Base-by-base conservation (phyloP, 352 stramenopile species). In the Phytophthora ramorum region DNA sequence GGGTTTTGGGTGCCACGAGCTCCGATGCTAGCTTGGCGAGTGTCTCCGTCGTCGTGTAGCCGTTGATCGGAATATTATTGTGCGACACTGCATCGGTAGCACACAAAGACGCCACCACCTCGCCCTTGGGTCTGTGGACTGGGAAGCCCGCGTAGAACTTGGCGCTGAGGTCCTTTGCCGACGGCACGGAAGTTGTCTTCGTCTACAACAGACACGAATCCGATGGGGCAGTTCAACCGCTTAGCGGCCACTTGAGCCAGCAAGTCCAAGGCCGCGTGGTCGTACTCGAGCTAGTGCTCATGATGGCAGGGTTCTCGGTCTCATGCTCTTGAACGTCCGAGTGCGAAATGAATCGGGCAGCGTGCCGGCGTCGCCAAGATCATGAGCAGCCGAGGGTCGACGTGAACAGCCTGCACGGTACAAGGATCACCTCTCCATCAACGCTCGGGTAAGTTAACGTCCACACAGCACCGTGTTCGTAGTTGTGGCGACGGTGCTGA, bases 111-210 rank as follows among this genome's bases (percentile, higher is more conserved):
- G 76, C 79, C 19, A 92, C 72, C 14, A 91, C 81, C 13, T 75
- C 71, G 0, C 81, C 81, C 19, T 88, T 75, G 0, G 74, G 66
- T 8, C 68, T 78, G 26, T 56, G 62, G 1, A 92, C 58, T 0
- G 84, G 81, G 56, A 92, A 92, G 1, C 84, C 80, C 0, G 79
- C 83, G 65, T 92, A 92, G 66, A 91, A 92, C 65, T 90, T 89
- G 53, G 89, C 72, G 14, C 68, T 76, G 3, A 84, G 56, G 7
- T 81, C 70, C 20, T 81, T 68, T 73, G 35, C 78, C 83, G 30
- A 90, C 67, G 28, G 72, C 73, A 58, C 79, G 78, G 69, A 89
- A 88, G 22, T 78, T 66, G 14, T 77, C 66, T 41, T 78, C 51
- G 55, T 88, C 79, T 0, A 92, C 60, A 14, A 92, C 70, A 19